Percentiles rank a stretch among this genome's conserved stretches.
Conservation (phyloP, 352 stramenopile species). For the Globisporangium okanoganense region DNA sequence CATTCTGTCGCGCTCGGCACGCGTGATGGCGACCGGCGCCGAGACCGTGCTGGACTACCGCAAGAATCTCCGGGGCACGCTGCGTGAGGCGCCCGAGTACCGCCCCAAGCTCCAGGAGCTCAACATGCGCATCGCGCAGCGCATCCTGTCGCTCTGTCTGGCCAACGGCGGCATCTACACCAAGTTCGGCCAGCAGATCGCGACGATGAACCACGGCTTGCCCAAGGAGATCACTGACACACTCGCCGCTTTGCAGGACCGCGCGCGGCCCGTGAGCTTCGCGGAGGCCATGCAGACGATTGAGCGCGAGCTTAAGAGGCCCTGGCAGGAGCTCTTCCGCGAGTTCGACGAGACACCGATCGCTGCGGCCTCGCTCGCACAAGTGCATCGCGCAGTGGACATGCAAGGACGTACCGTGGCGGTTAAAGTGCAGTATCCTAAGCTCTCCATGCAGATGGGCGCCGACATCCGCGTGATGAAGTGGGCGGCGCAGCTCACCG, state of each 20-base stretch:
- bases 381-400: conserved; percentile 94
- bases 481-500: conserved; percentile 47
- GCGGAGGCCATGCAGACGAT: conserved; percentile 41
- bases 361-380: conserved; percentile 93
- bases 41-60: conserved; percentile 52
- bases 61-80: conserved; percentile 38
- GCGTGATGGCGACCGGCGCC: conserved; percentile 46
- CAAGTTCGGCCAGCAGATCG: conserved; percentile 97
- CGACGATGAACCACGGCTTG: conserved; percentile 95
- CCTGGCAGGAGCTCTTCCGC: conserved; percentile 85
- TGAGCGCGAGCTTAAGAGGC: conserved; percentile 54
- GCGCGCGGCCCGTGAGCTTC: conserved; percentile 77
- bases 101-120: conserved; percentile 47
- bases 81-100: conserved; percentile 48
- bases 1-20: conserved; percentile 56
- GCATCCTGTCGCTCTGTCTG: conserved; percentile 89
- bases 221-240: conserved; percentile 93
- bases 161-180: conserved; percentile 96
- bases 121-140: conserved; percentile 82
- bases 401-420: conserved; percentile 87
- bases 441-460: conserved; percentile 77
- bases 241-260: conserved; percentile 90
- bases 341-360: conserved; percentile 92
- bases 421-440: conserved; percentile 95
- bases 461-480: conserved; percentile 75